Base-by-base conservation (phyloP, 257 asterid species). In the Solanum commersonii region DNA sequence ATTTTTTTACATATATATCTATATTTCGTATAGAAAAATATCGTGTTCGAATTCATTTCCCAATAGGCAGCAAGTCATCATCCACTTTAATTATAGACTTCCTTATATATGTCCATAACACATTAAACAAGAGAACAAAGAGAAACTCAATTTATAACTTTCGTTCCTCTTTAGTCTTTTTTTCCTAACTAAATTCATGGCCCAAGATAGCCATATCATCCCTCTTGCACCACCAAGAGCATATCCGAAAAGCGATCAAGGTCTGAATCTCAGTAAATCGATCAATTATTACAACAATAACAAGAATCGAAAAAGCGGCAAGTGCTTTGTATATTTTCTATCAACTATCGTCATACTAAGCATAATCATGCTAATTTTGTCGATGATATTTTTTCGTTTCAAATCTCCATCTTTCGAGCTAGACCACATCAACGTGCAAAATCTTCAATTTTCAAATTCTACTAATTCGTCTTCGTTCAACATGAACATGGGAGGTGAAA, bases 311-410 rank as follows among this genome's bases (percentile, higher is more conserved):
- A 86, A 42, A 31, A 88, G 89, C 90, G 88, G 89, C 91, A 94
- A 93, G 90, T 92, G 91, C 85, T 40, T 90, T 16, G 95, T 95
- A 0, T 90, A 92, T 93, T 4, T 79, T 29, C 89, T 95, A 14
- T 16, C 89, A 3, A 5, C 84, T 33, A 7, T 90, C 15, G 96
- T 93, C 63, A 6, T 88, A 3, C 86, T 22, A 11, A 91, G 94
- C 94, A 83, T 92, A 78, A 89, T 91, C 82, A 70, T 89, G 76
- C 37, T 95, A 14, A 68, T 91, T 4, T 87, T 93, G 20, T 91
- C 93, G 20, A 87, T 87, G 82, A 78, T 88, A 86, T 88, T 91
- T 33, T 87, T 94, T 16, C 93, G 94, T 0, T 60, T 91, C 87
- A 74, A 78, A 4, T n/a, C 89, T 20, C 97, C 96, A 0, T 25